Conservation (phyloP, 768 basidiomycete genomes). For the Russula compacta region DNA sequence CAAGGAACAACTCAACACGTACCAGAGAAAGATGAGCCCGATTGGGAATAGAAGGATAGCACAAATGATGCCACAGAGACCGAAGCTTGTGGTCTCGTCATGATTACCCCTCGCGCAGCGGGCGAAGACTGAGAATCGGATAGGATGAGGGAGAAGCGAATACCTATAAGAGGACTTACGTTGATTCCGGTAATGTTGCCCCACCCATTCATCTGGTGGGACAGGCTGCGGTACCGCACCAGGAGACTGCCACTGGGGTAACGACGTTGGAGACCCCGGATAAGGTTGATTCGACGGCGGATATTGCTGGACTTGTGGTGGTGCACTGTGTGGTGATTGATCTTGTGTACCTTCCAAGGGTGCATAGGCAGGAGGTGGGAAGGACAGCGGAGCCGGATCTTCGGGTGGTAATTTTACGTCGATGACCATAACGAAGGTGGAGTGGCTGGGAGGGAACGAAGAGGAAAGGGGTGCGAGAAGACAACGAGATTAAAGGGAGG, state of each 20-base stretch:
- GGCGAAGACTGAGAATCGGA: slow-evolving; percentile 17
- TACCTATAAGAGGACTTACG: neutral
- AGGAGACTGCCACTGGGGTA: slow-evolving; percentile 5
- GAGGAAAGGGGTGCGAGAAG: neutral
- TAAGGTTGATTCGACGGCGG: neutral
- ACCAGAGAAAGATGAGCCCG: slow-evolving; percentile 25
- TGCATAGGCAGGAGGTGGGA: slow-evolving; percentile 15
- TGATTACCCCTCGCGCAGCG: slow-evolving; percentile 27
- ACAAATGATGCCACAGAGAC: slow-evolving; percentile 26
- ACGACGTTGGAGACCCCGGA: neutral
- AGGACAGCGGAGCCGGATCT: neutral
- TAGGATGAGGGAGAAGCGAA: neutral
- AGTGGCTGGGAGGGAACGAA: neutral
- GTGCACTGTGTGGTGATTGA: neutral
- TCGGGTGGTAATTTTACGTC: slow-evolving; percentile 12
- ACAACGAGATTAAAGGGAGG: neutral
- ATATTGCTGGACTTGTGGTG: neutral
- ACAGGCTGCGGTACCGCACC: neutral
- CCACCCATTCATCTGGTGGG: slow-evolving; percentile 5
- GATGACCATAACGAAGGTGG: slow-evolving; percentile 11
- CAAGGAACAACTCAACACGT: neutral
- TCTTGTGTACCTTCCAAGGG: neutral
- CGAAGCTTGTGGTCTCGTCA: slow-evolving; percentile 23
- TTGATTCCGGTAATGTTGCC: slow-evolving; percentile 19
- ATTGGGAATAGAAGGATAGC: slow-evolving; percentile 26